These are phyloP conservation scores for Erigeron canadensis DNA, from an alignment of 129 eudicot genomes.

Conservation along the genomic window DNA sequence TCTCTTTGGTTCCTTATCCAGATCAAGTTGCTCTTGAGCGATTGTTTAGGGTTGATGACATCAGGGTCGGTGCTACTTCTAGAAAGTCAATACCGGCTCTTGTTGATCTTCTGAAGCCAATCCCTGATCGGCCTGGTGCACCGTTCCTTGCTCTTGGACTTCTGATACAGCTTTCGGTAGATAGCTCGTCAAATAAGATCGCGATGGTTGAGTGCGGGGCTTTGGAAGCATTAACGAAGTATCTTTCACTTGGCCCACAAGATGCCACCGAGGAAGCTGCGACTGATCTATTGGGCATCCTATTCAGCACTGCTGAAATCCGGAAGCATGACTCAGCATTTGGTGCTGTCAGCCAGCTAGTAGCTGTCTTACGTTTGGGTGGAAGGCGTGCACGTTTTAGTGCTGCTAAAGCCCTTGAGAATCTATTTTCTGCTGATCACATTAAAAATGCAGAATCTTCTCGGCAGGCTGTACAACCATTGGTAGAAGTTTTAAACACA, in stretches of 20 bases:
- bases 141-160: constrained; percentile 94
- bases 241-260: constrained; percentile 88
- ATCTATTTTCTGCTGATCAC: constrained; percentile 92
- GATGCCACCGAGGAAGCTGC: constrained; percentile 98
- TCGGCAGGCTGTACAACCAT: constrained; percentile 92
- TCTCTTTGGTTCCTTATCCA: constrained; percentile 70
- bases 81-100: constrained; percentile 96
- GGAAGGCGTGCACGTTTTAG: constrained; percentile 97
- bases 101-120: constrained; percentile 92
- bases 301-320: constrained; percentile 85
- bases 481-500: constrained; percentile 82
- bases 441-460: constrained; percentile 89
- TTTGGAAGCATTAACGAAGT: constrained; percentile 89
- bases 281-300: constrained; percentile 86
- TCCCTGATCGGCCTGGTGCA: constrained; percentile 98
- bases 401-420: constrained; percentile 96
- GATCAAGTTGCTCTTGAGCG: constrained; percentile 94
- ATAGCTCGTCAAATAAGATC: constrained; percentile 75
- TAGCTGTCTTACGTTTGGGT: constrained; percentile 91
- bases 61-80: constrained; percentile 90
- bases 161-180: constrained; percentile 82
- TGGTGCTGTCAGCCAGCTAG: constrained; percentile 92
- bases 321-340: constrained; percentile 92
- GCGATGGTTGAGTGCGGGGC: constrained; percentile 98
- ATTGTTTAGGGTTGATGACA: constrained; percentile 92